Percentiles rank a stretch among this genome's conserved stretches.
These are phyloP conservation scores for Pyracantha coccinea DNA, from an alignment of 331 rosid genomes.

Conservation along the genomic window DNA sequence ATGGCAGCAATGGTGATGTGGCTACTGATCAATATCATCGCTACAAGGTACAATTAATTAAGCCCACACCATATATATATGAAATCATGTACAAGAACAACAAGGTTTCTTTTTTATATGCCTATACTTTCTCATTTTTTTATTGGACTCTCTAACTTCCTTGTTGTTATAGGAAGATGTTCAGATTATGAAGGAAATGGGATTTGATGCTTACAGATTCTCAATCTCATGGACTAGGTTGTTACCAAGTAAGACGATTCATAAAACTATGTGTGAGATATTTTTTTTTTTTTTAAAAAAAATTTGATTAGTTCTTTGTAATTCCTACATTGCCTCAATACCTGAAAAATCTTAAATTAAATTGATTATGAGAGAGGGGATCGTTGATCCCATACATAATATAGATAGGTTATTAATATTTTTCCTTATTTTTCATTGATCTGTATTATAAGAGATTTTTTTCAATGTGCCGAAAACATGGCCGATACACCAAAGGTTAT, in stretches of 20 bases:
- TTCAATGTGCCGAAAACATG: no score
- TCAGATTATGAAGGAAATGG: constrained; percentile 48
- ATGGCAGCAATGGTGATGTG: constrained; percentile 25
- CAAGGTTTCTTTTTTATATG: not conserved
- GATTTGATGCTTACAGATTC: constrained; percentile 52
- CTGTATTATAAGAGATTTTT: no score
- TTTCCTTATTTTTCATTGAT: no score
- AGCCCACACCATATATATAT: no score
- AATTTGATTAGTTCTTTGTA: no score
- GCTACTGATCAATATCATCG: constrained; percentile 53
- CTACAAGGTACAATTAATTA: constrained; percentile 32
- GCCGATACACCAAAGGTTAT: no score
- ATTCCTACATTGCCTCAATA: no score
- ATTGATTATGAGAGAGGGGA: no score
- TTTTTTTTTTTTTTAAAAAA: no score
- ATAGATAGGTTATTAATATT: no score
- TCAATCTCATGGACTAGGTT: constrained; percentile 49
- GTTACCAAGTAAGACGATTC: constrained; percentile 34
- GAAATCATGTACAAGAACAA: not conserved
- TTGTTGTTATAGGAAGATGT: constrained; percentile 36
- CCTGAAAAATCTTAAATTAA: no score
- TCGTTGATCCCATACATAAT: no score
- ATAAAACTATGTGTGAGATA: not conserved
- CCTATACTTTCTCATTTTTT: not conserved
- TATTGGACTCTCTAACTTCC: not conserved